These are phyloP conservation scores for Zymoseptoria tritici DNA, from an alignment of 2,329 filamentous ascomycete genomes.

Conservation along the genomic window DNA sequence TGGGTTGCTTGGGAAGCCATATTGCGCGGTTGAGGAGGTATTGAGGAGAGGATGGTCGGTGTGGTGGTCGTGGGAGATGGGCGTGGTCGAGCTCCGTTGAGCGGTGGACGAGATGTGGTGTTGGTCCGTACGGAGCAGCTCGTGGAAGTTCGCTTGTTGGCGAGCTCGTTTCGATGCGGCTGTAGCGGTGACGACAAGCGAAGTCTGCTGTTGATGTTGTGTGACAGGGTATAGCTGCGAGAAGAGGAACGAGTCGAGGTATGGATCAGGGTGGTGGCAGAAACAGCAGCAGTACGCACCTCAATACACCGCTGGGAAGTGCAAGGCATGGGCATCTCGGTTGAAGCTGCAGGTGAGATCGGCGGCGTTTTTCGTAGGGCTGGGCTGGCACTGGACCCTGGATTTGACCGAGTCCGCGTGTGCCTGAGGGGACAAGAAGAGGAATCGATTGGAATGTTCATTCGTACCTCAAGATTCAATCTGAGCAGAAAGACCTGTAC, in stretches of 20 bases:
- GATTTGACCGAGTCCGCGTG: no score
- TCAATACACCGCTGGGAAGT: not conserved
- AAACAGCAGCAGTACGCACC: not conserved
- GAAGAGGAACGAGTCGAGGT: no score
- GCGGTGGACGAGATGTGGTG: not conserved
- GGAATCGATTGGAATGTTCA: not conserved
- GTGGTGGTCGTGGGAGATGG: not conserved
- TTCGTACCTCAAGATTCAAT: no score
- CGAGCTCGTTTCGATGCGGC: not conserved
- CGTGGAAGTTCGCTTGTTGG: not conserved
- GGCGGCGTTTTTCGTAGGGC: not conserved
- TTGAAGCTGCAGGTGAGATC: not conserved
- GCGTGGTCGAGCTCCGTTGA: not conserved
- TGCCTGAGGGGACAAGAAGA: no score
- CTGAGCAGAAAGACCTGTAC: not conserved
- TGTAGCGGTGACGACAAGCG: not conserved
- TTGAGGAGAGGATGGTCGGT: not conserved
- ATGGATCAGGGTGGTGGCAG: not conserved
- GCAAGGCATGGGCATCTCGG: not conserved
- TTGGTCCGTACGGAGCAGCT: not conserved
- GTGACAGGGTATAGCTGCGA: not conserved
- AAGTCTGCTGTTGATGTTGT: not conserved
- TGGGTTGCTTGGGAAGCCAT: slow-evolving; percentile 47
- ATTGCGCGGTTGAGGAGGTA: not conserved
- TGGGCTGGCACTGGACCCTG: not conserved